Base-by-base conservation (phyloP, 306 rosid species). In the Lathyrus oleraceus region DNA sequence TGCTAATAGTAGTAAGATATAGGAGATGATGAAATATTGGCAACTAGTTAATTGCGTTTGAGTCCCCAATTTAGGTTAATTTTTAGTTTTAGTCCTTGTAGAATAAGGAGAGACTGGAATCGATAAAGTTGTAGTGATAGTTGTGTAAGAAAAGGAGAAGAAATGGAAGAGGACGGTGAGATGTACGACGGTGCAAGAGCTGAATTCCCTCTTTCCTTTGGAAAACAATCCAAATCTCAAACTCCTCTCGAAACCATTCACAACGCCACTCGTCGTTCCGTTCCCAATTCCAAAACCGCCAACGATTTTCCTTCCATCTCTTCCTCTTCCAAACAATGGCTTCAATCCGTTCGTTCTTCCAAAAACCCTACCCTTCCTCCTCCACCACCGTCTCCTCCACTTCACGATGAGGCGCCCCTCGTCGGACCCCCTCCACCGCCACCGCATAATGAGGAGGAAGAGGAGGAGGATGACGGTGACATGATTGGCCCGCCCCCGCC, bases 211-310 rank as follows among this genome's bases (percentile, higher is more conserved):
- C 59, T 90, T 4, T 39, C 88, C 0, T 94, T 90, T 69, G 98
- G 98, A 7, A 94, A 94, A 80, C 96, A 94, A 83, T 80, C 97
- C 10, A 94, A 94, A 58, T 61, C 95, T 6, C 90, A 87, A 71
- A 87, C 90, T 45, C 56, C 98, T 73, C 95, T 90, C 47, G 98
- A 94, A 83, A 72, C 85, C 43, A 85, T 90, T 27, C 98, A 94
- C 86, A 88, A 83, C 25, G 71, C 96, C 10, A 94, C 98, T 54
- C 96, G 92, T 52, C 97, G 96, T 48, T 8, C 78, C n/a, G 0
- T 10, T 43, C 25, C 82, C 53, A 72, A 20, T 60, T 11, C 85
- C 51, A 59, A 73, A 17, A 7, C 59, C 69, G 9, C 64, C 63
- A 28, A 6, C 63, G 72, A 35, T 47, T 80, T 87, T 35, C 94